Conservation (phyloP, 768 basidiomycete genomes). For the Amanita rubescens region DNA sequence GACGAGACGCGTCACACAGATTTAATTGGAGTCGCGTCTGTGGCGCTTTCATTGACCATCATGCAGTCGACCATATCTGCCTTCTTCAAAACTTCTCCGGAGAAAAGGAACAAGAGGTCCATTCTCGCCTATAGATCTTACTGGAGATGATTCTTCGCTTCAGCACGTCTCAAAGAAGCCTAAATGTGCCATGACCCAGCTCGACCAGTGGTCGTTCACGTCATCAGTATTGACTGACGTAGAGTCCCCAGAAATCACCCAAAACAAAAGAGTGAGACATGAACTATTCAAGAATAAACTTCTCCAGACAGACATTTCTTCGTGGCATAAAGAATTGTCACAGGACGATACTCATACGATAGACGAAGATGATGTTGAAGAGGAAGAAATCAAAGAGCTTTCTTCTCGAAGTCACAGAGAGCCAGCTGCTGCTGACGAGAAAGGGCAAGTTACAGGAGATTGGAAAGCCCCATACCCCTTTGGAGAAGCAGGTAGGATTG, state of each 20-base stretch:
- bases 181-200: constrained; percentile 13
- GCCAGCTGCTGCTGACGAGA: constrained; percentile 32
- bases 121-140: constrained; percentile 46
- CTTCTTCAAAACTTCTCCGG: constrained; percentile 24
- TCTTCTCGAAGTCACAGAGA: constrained; percentile 30
- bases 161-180: constrained; percentile 24
- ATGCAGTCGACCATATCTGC: constrained; percentile 32
- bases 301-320: constrained; percentile 21
- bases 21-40: neutral
- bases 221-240: constrained; percentile 1
- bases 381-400: constrained; percentile 26
- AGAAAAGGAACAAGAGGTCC: constrained; percentile 23
- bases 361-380: constrained; percentile 12
- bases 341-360: neutral
- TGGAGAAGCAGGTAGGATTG: constrained; percentile 57
- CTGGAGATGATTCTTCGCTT: constrained; percentile 29
- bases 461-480: constrained; percentile 65
- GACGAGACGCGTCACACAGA: neutral
- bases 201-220: constrained; percentile 15
- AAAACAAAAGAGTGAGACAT: constrained; percentile 18
- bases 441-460: constrained; percentile 51
- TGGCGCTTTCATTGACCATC: constrained; percentile 4
- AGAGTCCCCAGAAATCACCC: neutral
- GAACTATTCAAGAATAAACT: constrained; percentile 46
- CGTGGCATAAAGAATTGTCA: neutral